Evolutionary conservation across 495 filamentous ascomycete genomes (phyloP).

Genomic region (Pseudevernia furfuracea): DNA sequence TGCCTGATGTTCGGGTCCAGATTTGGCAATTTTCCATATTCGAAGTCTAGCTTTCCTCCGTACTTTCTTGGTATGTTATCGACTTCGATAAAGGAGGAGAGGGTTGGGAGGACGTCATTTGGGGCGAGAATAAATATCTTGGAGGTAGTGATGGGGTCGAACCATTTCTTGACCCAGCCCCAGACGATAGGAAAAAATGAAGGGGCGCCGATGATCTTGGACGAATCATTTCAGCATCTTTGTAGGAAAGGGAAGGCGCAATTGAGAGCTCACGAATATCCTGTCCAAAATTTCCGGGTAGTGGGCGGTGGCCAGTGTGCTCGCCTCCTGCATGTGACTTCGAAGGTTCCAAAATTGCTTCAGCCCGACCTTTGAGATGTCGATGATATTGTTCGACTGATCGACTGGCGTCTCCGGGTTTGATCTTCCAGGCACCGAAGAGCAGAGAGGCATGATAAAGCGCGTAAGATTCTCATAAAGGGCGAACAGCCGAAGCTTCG

Average conservation of each 20-base stretch:
- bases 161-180: constrained; percentile 94
- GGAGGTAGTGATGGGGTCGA: constrained; percentile 84
- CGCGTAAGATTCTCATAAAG: constrained; percentile 84
- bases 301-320: constrained; percentile 76
- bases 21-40: constrained; percentile 63
- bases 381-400: constrained; percentile 83
- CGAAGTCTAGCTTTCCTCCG: constrained; percentile 73
- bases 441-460: constrained; percentile 78
- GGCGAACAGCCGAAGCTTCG: constrained; percentile 70
- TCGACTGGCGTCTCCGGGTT: constrained; percentile 69
- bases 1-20: constrained; percentile 42
- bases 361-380: constrained; percentile 73
- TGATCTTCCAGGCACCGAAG: constrained; percentile 57
- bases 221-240: background rate
- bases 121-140: constrained; percentile 83
- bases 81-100: constrained; percentile 72
- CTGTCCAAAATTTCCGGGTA: constrained; percentile 87
- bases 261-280: constrained; percentile 56
- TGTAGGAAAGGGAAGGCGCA: background rate
- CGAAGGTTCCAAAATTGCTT: constrained; percentile 93
- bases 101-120: constrained; percentile 60
- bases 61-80: constrained; percentile 76
- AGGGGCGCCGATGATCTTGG: constrained; percentile 76
- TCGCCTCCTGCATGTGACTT: constrained; percentile 84
- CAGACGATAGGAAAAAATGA: constrained; percentile 89